These are phyloP conservation scores for Apophysomyces elegans DNA, from an alignment of 371 early-diverging fungal species.

Conservation along the genomic window DNA sequence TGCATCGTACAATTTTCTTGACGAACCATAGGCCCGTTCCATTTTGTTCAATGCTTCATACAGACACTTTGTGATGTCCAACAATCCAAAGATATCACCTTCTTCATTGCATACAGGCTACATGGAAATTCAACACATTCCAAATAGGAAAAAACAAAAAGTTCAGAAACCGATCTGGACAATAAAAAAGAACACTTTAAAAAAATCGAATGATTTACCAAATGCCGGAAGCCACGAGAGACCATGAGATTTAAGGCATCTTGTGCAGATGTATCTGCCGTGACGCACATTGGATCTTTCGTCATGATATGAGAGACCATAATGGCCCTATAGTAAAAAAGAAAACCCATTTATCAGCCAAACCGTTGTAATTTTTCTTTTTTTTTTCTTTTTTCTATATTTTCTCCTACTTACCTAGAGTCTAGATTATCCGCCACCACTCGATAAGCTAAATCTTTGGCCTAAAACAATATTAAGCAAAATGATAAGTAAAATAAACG, in stretches of 20 bases:
- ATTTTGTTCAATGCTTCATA: slow-evolving; percentile 91
- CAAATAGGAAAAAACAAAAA: slow-evolving; percentile 2
- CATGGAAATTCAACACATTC: background rate
- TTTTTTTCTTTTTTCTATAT: background rate
- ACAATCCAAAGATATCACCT: slow-evolving; percentile 87
- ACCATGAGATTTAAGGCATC: slow-evolving; percentile 97
- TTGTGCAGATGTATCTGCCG: slow-evolving; percentile 78
- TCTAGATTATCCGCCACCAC: slow-evolving; percentile 34
- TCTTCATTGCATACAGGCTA: slow-evolving; percentile 79
- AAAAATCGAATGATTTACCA: slow-evolving; percentile 51
- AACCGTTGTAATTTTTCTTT: background rate
- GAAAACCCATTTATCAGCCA: background rate
- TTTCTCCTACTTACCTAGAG: slow-evolving; percentile 21
- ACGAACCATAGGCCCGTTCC: slow-evolving; percentile 86
- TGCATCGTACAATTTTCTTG: slow-evolving; percentile 79
- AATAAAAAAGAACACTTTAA: slow-evolving; percentile 6
- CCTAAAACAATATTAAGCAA: slow-evolving; percentile 10
- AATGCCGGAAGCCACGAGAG: slow-evolving; percentile 90
- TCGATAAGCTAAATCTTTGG: slow-evolving; percentile 37
- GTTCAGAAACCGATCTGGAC: background rate
- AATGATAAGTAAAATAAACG: background rate
- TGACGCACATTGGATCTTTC: slow-evolving; percentile 86
- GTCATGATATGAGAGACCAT: slow-evolving; percentile 90
- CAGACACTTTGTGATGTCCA: slow-evolving; percentile 94
- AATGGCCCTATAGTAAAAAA: slow-evolving; percentile 32